Base-by-base conservation (phyloP, 768 basidiomycete species). In the Tricholoma sp. region DNA sequence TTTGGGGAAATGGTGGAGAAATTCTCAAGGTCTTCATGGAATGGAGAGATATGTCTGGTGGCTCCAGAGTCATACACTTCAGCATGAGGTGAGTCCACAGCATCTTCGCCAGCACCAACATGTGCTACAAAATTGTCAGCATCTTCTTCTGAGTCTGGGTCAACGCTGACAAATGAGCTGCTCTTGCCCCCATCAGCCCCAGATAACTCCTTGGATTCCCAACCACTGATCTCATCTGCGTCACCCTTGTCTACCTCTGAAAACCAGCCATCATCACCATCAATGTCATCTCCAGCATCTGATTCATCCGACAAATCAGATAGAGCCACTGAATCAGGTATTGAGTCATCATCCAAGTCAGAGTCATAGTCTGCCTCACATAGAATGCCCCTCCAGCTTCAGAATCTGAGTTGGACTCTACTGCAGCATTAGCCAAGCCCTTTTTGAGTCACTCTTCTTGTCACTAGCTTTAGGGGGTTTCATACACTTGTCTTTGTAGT, bases 391-490 rank as follows among this genome's bases (percentile, higher is more conserved):
- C 36, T 37, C 12, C 36, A 13, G 8, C 36, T 37, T 37, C 36
- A 3, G 15, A 29, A 49, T 49, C 28, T 28, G 28, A 29, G 4
- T 49, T 28, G n/a, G 17, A 15, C n/a, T 11, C 28, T 29, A 15
- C 47, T 17, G 15, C 32, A 33, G 32, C 32, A 33, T 33, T 33
- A 33, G 32, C 32, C 32, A 10, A 33, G 32, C 32, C 32, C 12
- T 29, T 17, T 49, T 49, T 32, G 31, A 49, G 12, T 28, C 12
- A 29, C 47, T 13, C 6, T 29, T 49, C 31, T 47, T 47, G 8
- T 47, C 45, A 29, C 4, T 20, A 12, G 41, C 34, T 50, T 58
- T 60, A 18, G 59, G 51, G 18, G 48, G 53, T 18, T 56, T n/a
- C 15, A 59, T 68, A 53, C 70, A n/a, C n/a, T n/a, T n/a, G n/a